These are phyloP conservation scores for Sporothrix humicola DNA, from an alignment of 2,329 filamentous ascomycete species.

Conservation along the genomic window DNA sequence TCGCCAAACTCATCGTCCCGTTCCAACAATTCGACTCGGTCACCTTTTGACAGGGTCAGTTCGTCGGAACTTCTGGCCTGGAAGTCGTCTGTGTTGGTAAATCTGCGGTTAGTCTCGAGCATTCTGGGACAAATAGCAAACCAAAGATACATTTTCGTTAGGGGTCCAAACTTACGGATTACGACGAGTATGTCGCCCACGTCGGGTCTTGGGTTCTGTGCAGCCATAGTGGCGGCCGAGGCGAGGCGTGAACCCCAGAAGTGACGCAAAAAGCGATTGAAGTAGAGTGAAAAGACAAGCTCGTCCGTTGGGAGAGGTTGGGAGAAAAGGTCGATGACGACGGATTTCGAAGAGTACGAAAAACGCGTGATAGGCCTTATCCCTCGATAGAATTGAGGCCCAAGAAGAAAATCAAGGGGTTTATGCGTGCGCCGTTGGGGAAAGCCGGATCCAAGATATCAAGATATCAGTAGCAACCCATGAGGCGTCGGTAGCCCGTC, in stretches of 20 bases:
- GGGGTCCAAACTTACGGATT: conserved; percentile 64
- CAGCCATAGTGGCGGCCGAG: conserved; percentile 41
- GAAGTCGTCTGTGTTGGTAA: conserved; percentile 76
- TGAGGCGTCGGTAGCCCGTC: background rate
- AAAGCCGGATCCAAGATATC: background rate
- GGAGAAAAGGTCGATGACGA: background rate
- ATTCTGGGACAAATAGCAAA: background rate
- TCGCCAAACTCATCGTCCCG: conserved; percentile 88
- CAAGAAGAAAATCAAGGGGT: background rate
- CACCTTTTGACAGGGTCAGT: conserved; percentile 82
- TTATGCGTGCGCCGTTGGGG: background rate
- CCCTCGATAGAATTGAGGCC: background rate
- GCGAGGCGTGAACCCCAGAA: conserved; percentile 5
- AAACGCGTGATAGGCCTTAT: background rate
- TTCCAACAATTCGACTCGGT: conserved; percentile 82
- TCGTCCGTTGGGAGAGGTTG: background rate
- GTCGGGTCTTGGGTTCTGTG: conserved; percentile 55
- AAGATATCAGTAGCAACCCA: conserved; percentile 5
- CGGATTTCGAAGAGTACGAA: background rate
- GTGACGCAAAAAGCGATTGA: background rate
- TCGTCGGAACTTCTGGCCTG: conserved; percentile 90
- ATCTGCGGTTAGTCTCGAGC: conserved; percentile 8
- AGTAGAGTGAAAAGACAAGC: background rate
- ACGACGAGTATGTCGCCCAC: conserved; percentile 72
- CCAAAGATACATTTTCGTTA: background rate